Conservation (phyloP, 805 yeast genomes). For the Pichia pseudocactophila region DNA sequence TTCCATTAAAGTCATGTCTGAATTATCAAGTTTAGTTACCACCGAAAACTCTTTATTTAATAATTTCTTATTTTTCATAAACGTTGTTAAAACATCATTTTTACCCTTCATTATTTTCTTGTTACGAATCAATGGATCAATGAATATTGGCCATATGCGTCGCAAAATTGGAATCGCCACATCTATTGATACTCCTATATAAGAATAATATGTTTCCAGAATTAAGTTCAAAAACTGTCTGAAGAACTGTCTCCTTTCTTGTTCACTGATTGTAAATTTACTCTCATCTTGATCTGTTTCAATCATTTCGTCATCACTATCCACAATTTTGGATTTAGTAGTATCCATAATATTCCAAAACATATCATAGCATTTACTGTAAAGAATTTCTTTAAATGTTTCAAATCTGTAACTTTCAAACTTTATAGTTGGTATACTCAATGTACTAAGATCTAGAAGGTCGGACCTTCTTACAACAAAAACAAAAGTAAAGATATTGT, state of each 20-base stretch:
- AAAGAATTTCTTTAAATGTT: constrained; percentile 32
- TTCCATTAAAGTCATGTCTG: constrained; percentile 9
- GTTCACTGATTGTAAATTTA: constrained; percentile 4
- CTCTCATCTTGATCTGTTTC: not conserved
- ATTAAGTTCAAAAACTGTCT: constrained; percentile 32
- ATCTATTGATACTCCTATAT: constrained; percentile 36
- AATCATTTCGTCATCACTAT: not conserved
- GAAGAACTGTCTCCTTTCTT: constrained; percentile 16
- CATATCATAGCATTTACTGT: constrained; percentile 8
- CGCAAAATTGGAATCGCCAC: constrained; percentile 25
- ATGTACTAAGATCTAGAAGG: constrained; percentile 30
- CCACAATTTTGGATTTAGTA: not conserved
- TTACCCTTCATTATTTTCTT: constrained; percentile 15
- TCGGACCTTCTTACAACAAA: constrained; percentile 34
- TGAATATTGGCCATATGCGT: constrained; percentile 25
- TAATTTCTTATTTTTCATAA: constrained; percentile 18
- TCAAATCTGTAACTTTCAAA: constrained; percentile 32
- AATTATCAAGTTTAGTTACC: constrained; percentile 15
- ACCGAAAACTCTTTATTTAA: constrained; percentile 21
- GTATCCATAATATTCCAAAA: constrained; percentile 11
- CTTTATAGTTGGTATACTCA: constrained; percentile 32
- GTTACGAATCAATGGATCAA: constrained; percentile 17
- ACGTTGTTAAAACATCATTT: constrained; percentile 24
- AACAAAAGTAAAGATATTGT: constrained; percentile 28
- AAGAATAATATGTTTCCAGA: constrained; percentile 36